Evolutionary conservation across 179 eudicot species (phyloP).

Genomic region (Spinacia oleracea): DNA sequence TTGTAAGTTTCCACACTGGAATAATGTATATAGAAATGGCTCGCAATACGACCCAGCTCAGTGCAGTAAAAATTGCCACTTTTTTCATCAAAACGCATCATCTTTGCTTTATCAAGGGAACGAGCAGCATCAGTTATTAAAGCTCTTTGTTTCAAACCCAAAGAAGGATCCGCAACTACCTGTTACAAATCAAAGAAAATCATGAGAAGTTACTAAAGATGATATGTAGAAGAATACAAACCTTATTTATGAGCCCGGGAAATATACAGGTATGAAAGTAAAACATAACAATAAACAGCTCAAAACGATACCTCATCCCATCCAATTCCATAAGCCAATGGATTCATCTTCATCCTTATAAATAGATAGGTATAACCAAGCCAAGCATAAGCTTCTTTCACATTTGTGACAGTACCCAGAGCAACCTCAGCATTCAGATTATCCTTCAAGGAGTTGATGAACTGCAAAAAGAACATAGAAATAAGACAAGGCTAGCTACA

Average conservation of each 20-base stretch:
- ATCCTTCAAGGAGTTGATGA: slow-evolving; percentile 92
- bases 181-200: slow-evolving; percentile 30
- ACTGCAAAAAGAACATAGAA: slow-evolving; percentile 50
- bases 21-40: slow-evolving; percentile 97
- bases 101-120: slow-evolving; percentile 95
- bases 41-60: slow-evolving; percentile 99
- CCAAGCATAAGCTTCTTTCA: slow-evolving; percentile 99
- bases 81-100: slow-evolving; percentile 99
- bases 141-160: slow-evolving; percentile 90
- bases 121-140: slow-evolving; percentile 96
- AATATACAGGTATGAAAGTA: background rate
- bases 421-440: slow-evolving; percentile 99
- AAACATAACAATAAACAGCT: slow-evolving; percentile 1
- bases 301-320: slow-evolving; percentile 91
- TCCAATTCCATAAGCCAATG: slow-evolving; percentile 97
- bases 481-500: background rate
- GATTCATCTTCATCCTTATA: slow-evolving; percentile 98
- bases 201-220: slow-evolving; percentile 8
- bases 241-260: background rate
- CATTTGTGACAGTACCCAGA: slow-evolving; percentile 97
- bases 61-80: slow-evolving; percentile 99
- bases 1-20: slow-evolving; percentile 99
- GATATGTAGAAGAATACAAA: background rate
- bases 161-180: slow-evolving; percentile 96
- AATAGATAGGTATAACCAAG: slow-evolving; percentile 96